These are phyloP conservation scores for Neurospora discreta DNA, from an alignment of 495 filamentous ascomycete species.

Conservation along the genomic window DNA sequence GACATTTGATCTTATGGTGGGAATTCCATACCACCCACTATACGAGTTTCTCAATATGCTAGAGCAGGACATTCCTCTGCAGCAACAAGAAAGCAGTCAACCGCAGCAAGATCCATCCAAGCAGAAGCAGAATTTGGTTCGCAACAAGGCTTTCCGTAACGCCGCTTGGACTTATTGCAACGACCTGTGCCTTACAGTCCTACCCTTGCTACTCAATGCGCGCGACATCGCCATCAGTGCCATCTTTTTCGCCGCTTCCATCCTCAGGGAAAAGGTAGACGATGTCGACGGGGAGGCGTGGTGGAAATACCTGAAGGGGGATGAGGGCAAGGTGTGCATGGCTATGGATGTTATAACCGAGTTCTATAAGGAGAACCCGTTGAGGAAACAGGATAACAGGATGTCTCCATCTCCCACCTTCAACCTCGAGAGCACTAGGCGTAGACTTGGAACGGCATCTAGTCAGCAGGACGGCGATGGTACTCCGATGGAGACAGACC, in stretches of 20 bases:
- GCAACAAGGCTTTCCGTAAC: constrained; percentile 67
- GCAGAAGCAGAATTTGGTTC: constrained; percentile 32
- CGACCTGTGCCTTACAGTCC: constrained; percentile 69
- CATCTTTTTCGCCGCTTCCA: constrained; percentile 71
- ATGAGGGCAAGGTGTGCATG: constrained; percentile 46
- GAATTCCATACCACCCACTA: constrained; percentile 71
- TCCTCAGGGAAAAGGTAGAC: constrained; percentile 56
- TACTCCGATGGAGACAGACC: constrained; percentile 13
- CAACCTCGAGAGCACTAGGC: constrained; percentile 34
- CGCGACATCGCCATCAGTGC: constrained; percentile 74
- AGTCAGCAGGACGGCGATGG: constrained; percentile 5
- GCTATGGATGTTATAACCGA: constrained; percentile 63
- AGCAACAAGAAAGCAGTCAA: background rate
- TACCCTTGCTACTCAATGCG: constrained; percentile 72
- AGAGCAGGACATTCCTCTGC: constrained; percentile 11
- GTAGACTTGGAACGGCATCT: constrained; percentile 21
- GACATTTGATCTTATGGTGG: constrained; percentile 87
- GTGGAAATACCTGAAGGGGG: constrained; percentile 67
- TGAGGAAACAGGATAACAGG: constrained; percentile 32
- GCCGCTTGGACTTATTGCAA: constrained; percentile 88
- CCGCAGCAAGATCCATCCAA: background rate
- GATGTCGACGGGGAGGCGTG: constrained; percentile 72
- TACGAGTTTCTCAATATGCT: constrained; percentile 66
- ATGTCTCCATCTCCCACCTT: constrained; percentile 33
- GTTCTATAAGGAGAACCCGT: constrained; percentile 61